Conservation (phyloP, 2,329 filamentous ascomycete species). For the Dactylella cylindrospora region DNA sequence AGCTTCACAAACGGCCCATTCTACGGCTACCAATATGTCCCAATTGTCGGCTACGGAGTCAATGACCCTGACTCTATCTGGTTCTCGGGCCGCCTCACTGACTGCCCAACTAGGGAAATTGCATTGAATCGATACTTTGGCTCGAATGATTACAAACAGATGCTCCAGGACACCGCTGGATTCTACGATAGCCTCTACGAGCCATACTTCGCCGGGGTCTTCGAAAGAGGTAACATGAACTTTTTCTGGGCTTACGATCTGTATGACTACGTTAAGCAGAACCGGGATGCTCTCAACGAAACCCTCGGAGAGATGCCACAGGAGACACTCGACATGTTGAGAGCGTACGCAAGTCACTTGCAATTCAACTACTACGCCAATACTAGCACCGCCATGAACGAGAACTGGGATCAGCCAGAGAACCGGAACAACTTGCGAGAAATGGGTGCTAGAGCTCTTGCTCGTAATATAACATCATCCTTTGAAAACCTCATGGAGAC, state of each 20-base stretch:
- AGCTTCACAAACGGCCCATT: conserved; percentile 36
- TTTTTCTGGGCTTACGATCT: conserved; percentile 22
- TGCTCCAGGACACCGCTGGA: conserved; percentile 8
- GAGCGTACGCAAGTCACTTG: conserved; percentile 24
- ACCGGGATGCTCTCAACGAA: conserved; percentile 14
- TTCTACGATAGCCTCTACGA: conserved; percentile 22
- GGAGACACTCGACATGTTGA: conserved; percentile 17
- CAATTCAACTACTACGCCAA: conserved; percentile 39
- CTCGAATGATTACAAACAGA: conserved; percentile 16
- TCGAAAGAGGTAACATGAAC: conserved; percentile 13
- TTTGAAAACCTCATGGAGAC: conserved; percentile 8
- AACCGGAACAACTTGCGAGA: conserved; percentile 10
- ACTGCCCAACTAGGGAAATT: conserved; percentile 19
- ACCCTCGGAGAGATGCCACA: conserved; percentile 25
- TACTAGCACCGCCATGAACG: conserved; percentile 8
- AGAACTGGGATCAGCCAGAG: conserved; percentile 14
- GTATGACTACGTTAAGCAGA: conserved; percentile 37
- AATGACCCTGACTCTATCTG: conserved; percentile 27
- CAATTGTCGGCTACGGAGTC: conserved; percentile 22
- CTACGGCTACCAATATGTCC: conserved; percentile 30
- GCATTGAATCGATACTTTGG: conserved; percentile 14
- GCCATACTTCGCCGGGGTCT: conserved; percentile 25
- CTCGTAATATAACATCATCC: conserved; percentile 13
- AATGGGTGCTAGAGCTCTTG: conserved; percentile 15
- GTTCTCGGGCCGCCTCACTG: conserved; percentile 6